Evolutionary conservation across 306 rosid genomes (phyloP).

Genomic region (Inga leiocalycina): DNA sequence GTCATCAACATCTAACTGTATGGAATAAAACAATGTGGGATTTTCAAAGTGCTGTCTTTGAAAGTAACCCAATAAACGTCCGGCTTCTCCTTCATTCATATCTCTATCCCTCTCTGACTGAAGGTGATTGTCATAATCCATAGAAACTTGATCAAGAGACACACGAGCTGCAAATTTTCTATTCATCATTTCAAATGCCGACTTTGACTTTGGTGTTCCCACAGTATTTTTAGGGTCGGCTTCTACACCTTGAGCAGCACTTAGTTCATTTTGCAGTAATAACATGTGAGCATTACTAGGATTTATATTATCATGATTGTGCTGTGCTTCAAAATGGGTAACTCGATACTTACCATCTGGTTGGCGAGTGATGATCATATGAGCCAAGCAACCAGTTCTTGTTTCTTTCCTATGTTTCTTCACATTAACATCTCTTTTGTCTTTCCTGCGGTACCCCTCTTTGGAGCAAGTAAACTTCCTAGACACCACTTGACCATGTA

Average conservation of each 20-base stretch:
- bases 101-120: conserved; percentile 54
- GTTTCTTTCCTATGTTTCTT: conserved; percentile 70
- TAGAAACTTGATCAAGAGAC: conserved; percentile 43
- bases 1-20: conserved; percentile 69
- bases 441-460: conserved; percentile 65
- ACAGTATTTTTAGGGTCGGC: conserved; percentile 35
- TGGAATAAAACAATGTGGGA: conserved; percentile 51
- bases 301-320: conserved; percentile 61
- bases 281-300: conserved; percentile 32
- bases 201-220: conserved; percentile 39
- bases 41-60: conserved; percentile 73
- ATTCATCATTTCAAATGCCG: conserved; percentile 41
- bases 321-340: conserved; percentile 63
- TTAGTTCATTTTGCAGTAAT: conserved; percentile 41
- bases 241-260: conserved; percentile 42
- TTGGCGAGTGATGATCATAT: conserved; percentile 69
- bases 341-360: conserved; percentile 57
- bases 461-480: conserved; percentile 74
- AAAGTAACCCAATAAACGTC: conserved; percentile 58
- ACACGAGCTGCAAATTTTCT: conserved; percentile 39
- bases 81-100: conserved; percentile 68
- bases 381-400: conserved; percentile 77
- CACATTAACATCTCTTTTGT: conserved; percentile 57
- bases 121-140: conserved; percentile 50
- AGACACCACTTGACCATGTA: conserved; percentile 71